These are phyloP conservation scores for Fusarium verrucosum DNA, from an alignment of 2,329 filamentous ascomycete species.

Conservation along the genomic window DNA sequence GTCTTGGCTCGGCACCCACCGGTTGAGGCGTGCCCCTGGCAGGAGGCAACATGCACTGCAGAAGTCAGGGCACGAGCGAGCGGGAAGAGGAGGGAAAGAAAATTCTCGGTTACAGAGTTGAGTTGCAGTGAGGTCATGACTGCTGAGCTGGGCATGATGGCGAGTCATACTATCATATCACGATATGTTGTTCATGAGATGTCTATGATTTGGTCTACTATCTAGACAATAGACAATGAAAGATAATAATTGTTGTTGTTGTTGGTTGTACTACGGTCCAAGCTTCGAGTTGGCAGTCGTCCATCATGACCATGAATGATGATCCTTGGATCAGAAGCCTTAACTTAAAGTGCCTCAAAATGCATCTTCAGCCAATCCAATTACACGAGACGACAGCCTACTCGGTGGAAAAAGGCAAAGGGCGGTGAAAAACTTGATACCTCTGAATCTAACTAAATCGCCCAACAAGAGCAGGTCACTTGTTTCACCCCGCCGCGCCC, in stretches of 20 bases:
- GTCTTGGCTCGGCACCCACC: slow-evolving; percentile 25
- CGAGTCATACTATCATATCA: slow-evolving; percentile 13
- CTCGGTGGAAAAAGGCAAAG: slow-evolving; percentile 36
- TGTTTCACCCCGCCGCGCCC: slow-evolving; percentile 26
- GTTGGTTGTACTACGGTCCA: slow-evolving; percentile 10
- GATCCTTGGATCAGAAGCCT: slow-evolving; percentile 10
- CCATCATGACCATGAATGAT: slow-evolving; percentile 30
- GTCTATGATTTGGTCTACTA: neutral
- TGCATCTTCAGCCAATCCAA: slow-evolving; percentile 17
- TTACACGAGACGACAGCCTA: slow-evolving; percentile 25
- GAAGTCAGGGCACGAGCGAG: slow-evolving; percentile 8
- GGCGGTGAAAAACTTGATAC: slow-evolving; percentile 43
- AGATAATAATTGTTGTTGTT: neutral
- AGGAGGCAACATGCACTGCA: slow-evolving; percentile 16
- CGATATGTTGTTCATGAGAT: slow-evolving; percentile 8
- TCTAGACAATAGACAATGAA: neutral
- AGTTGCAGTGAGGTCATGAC: slow-evolving; percentile 7
- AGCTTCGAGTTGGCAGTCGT: slow-evolving; percentile 11
- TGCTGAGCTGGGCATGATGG: slow-evolving; percentile 10
- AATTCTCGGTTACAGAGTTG: neutral
- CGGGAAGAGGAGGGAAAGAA: slow-evolving; percentile 15
- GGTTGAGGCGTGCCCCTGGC: slow-evolving; percentile 34
- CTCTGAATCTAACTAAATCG: slow-evolving; percentile 28
- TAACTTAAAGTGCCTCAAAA: slow-evolving; percentile 22
- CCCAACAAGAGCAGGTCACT: slow-evolving; percentile 38